Evolutionary conservation across 2,329 filamentous ascomycete genomes (phyloP).

Genomic region (Cryphonectria naterciae): DNA sequence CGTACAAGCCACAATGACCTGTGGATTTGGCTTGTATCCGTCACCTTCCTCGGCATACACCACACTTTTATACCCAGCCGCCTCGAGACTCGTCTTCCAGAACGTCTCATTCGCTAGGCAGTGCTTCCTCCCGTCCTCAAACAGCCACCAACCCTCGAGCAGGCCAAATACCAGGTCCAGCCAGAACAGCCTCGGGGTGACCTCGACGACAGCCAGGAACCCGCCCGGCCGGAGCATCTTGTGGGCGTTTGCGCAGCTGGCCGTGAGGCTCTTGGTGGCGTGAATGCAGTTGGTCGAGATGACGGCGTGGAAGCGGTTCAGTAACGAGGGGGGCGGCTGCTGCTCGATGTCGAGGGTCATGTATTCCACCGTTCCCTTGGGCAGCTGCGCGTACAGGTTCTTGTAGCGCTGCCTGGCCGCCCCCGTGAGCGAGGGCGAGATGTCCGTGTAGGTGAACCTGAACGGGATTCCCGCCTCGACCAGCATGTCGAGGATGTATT

Average conservation of each 20-base stretch:
- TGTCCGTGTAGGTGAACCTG: conserved; percentile 48
- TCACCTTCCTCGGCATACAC: not conserved
- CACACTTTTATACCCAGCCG: not conserved
- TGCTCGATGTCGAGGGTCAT: conserved; percentile 34
- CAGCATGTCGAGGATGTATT: conserved; percentile 37
- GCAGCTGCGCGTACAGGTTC: conserved; percentile 1
- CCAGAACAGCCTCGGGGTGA: conserved; percentile 35
- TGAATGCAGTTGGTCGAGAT: conserved; percentile 44
- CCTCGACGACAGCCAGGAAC: conserved; percentile 37
- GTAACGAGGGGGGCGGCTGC: conserved; percentile 32
- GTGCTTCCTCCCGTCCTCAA: conserved; percentile 38
- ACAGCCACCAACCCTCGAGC: conserved; percentile 46
- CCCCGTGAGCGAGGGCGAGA: conserved; percentile 40
- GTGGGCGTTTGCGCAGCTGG: conserved; percentile 33
- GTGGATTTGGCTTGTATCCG: not conserved
- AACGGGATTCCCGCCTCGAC: conserved; percentile 33
- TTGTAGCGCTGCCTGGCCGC: conserved; percentile 30
- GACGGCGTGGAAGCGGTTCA: conserved; percentile 36
- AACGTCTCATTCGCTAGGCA: conserved; percentile 27
- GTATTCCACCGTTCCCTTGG: conserved; percentile 33
- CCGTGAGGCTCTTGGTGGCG: conserved; percentile 36
- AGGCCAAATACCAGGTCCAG: conserved; percentile 42
- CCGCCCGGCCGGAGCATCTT: conserved; percentile 34
- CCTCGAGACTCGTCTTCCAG: not conserved
- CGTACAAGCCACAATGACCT: not conserved